Conservation (phyloP, 163 green algal species). For the Coccomyxa subellipsoidea region DNA sequence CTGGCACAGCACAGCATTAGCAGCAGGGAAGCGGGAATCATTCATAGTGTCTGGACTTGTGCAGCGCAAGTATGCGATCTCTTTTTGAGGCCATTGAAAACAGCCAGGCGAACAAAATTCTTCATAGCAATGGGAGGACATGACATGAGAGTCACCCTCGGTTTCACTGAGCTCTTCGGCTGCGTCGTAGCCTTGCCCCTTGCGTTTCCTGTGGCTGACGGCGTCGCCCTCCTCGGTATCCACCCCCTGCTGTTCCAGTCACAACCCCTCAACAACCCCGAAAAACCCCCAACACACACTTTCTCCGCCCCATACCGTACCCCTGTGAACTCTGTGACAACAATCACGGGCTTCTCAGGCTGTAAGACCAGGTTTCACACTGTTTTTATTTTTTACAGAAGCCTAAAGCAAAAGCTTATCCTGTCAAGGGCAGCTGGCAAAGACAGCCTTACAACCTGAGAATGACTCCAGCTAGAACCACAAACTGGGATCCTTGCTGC, state of each 20-base stretch:
- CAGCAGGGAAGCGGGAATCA: no score
- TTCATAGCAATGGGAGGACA: no score
- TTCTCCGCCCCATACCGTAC: background rate
- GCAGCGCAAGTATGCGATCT: no score
- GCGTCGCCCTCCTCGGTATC: background rate
- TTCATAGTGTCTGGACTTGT: no score
- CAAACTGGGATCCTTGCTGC: background rate
- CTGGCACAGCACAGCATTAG: no score
- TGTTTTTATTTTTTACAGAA: no score
- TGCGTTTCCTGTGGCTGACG: background rate
- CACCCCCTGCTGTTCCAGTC: background rate
- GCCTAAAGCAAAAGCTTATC: no score
- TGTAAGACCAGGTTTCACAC: background rate
- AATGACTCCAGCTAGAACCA: background rate
- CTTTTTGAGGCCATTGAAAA: no score
- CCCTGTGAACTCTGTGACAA: background rate
- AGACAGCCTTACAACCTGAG: no score
- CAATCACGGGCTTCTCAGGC: background rate
- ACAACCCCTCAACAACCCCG: background rate
- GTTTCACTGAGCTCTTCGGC: background rate
- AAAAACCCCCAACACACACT: background rate
- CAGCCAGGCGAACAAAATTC: no score
- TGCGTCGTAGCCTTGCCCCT: background rate
- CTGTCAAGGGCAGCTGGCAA: no score
- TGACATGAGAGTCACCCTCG: background rate